These are phyloP conservation scores for Paramecium pentaurelia DNA, from an alignment of 73 alveolate species.

Conservation along the genomic window DNA sequence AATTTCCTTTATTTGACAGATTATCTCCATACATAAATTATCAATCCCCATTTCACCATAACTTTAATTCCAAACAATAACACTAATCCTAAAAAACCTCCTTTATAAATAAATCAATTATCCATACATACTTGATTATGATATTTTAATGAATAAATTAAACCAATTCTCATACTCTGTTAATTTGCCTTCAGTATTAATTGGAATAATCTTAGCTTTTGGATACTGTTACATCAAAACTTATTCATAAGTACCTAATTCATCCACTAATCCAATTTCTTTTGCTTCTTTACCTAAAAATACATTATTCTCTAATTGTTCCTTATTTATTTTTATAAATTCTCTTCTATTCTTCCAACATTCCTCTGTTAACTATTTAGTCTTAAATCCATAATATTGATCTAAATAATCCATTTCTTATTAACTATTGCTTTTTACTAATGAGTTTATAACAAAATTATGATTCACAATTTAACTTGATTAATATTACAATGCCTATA, in stretches of 20 bases:
- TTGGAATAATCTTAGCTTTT: background rate
- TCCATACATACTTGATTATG: background rate
- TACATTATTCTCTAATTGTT: background rate
- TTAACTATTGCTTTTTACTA: background rate
- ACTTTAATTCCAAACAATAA: background rate
- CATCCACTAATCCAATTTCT: constrained; percentile 9
- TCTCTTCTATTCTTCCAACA: background rate
- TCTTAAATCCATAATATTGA: background rate
- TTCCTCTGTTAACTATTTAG: background rate
- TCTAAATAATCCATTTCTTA: background rate
- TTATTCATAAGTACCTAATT: constrained; percentile 15
- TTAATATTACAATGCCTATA: background rate
- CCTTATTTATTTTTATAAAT: background rate
- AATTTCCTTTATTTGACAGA: background rate
- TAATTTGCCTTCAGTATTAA: background rate
- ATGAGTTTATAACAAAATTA: background rate
- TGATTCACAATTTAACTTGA: background rate
- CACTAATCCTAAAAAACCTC: constrained; percentile 27
- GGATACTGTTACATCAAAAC: background rate
- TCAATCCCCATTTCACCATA: background rate
- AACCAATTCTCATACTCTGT: background rate
- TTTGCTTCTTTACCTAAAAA: constrained; percentile 22
- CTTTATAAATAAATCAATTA: background rate
- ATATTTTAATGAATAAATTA: background rate
- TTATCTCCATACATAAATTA: background rate